Evolutionary conservation across 2,329 filamentous ascomycete genomes (phyloP).

Genomic region (Lecanosticta acicola): DNA sequence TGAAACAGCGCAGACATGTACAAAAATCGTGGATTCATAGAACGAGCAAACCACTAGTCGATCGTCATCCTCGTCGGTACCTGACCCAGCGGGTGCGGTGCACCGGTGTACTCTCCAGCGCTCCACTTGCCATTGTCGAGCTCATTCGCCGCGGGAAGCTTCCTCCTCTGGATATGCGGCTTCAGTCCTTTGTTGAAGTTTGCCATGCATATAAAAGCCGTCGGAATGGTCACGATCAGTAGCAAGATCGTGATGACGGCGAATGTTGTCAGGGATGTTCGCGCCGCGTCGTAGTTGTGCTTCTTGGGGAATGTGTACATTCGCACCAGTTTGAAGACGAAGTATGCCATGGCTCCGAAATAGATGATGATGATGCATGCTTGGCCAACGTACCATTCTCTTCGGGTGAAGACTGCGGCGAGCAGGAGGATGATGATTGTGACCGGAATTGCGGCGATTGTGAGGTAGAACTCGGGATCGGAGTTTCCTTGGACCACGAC

Average conservation of each 20-base stretch:
- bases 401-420: constrained; percentile 78
- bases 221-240: constrained; percentile 80
- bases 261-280: constrained; percentile 84
- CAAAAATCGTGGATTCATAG: neutral
- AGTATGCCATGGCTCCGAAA: constrained; percentile 84
- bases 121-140: constrained; percentile 18
- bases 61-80: constrained; percentile 42
- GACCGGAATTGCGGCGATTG: constrained; percentile 81
- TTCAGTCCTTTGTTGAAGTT: constrained; percentile 91
- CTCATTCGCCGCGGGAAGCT: constrained; percentile 17
- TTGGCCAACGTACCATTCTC: constrained; percentile 77
- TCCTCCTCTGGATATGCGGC: constrained; percentile 60
- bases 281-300: constrained; percentile 66
- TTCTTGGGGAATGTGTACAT: constrained; percentile 65
- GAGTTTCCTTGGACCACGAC: constrained; percentile 70
- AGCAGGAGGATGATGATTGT: constrained; percentile 83
- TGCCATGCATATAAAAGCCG: constrained; percentile 77
- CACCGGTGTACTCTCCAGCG: constrained; percentile 18
- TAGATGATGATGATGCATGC: constrained; percentile 72
- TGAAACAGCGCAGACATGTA: neutral
- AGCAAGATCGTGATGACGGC: constrained; percentile 87
- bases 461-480: constrained; percentile 75
- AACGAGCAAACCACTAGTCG: constrained; percentile 32
- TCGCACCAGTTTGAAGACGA: constrained; percentile 94
- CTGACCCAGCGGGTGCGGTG: constrained; percentile 28